These are phyloP conservation scores for Closterium sp. DNA, from an alignment of 139 green algal species.

Conservation along the genomic window DNA sequence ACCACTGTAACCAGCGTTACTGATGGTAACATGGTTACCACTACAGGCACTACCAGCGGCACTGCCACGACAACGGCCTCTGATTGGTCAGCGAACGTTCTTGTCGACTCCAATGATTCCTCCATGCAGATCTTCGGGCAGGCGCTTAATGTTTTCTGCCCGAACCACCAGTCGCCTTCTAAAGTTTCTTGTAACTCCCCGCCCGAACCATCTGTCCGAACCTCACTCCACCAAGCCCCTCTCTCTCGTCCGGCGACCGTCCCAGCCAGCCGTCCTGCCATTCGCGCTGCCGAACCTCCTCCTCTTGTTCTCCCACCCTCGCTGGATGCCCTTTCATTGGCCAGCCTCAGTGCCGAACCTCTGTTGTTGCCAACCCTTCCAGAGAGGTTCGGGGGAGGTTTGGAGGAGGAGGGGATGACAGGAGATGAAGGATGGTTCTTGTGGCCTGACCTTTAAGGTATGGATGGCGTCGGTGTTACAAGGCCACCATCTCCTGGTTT, in stretches of 20 bases:
- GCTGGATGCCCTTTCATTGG: background rate
- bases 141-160: background rate
- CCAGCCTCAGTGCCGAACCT: background rate
- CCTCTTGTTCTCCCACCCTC: background rate
- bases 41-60: background rate
- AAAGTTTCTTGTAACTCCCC: background rate
- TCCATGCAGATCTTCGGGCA: background rate
- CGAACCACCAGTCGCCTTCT: background rate
- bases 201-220: background rate
- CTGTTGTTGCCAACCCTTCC: background rate
- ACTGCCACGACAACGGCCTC: background rate
- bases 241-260: background rate
- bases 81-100: background rate
- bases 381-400: background rate
- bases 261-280: background rate
- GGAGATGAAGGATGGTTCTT: background rate
- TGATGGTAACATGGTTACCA: background rate
- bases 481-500: background rate
- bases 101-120: background rate
- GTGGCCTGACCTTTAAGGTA: background rate
- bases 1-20: background rate
- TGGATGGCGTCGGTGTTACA: background rate
- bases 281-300: background rate
- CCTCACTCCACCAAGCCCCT: background rate
- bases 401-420: background rate